Evolutionary conservation across 768 basidiomycete genomes (phyloP).

Genomic region (Serendipita vermifera): DNA sequence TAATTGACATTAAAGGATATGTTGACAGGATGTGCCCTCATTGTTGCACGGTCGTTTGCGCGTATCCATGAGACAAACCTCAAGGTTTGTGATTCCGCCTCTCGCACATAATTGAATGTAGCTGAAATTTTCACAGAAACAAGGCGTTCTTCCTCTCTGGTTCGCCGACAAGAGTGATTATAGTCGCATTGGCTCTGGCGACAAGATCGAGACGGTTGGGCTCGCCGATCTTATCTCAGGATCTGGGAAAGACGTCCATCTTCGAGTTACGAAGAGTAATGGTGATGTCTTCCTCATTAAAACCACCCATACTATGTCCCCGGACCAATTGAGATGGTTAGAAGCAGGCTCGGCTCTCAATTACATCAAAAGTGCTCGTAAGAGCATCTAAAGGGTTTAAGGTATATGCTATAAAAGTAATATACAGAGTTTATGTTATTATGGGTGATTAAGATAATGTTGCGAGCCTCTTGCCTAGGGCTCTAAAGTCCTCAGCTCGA

Average conservation of each 20-base stretch:
- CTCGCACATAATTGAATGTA: neutral
- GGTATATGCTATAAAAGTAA: too few relatives aligned
- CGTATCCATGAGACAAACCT: constrained; percentile 97
- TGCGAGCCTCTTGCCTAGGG: neutral
- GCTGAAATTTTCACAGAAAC: constrained; percentile 50
- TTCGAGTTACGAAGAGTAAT: constrained; percentile 53
- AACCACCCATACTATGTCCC: constrained; percentile 80
- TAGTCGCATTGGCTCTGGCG: constrained; percentile 65
- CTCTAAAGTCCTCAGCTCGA: constrained; percentile 12
- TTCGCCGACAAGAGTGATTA: constrained; percentile 82
- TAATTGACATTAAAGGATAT: neutral
- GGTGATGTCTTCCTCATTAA: constrained; percentile 54
- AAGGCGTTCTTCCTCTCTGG: constrained; percentile 95
- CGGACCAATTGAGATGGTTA: constrained; percentile 85
- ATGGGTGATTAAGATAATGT: too few relatives aligned
- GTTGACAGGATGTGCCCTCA: constrained; percentile 60
- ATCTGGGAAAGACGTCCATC: constrained; percentile 24
- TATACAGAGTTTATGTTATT: too few relatives aligned
- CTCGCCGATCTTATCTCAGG: constrained; percentile 49
- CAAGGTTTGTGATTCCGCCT: constrained; percentile 41
- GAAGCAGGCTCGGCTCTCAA: constrained; percentile 82
- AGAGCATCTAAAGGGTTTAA: too few relatives aligned
- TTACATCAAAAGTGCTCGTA: too few relatives aligned
- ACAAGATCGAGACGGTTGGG: constrained; percentile 73
- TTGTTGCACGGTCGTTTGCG: constrained; percentile 87